Evolutionary conservation across 495 filamentous ascomycete genomes (phyloP), one percentile per base, ranked within the genome.

Genomic region (Mycothermus thermophilus): DNA sequence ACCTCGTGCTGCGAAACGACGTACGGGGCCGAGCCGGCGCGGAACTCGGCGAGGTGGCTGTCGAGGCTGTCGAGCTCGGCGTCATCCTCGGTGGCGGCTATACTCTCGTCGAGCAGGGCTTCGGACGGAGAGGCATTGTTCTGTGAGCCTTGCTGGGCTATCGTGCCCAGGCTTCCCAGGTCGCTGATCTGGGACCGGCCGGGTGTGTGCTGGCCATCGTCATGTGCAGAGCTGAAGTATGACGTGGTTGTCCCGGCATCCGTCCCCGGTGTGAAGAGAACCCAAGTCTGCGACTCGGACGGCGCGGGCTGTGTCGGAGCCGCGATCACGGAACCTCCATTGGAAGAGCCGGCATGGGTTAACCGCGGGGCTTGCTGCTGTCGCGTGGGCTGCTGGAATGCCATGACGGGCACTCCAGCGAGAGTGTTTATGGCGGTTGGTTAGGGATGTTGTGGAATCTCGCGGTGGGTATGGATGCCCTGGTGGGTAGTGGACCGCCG

Each of bases 11-110:
- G 44, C 17, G 48, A 46, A 6, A 6, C 22, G 10, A 59, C 59
- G 20, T 69, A 64, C 35, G 69, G 57, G 36, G 72, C 57, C 20
- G 78, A 75, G 1, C 72, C 72, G 34, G 67, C 71, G 37, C 79
- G 71, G 51, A 97, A 93, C 33, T 83, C 79, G 36, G 90, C 77
- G 14, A 95, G 64, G 34, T 87, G 84, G 42, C 86, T 83, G 52
- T 93, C 87, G 39, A 94, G 63, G 51, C 85, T 95, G 45, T 95
- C 88, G 28, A 93, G 63, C 56, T 94, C 84, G 48, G 66, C 73
- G 41, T 86, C 81, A 15, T 75, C 72, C 21, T 83, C 80, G 16
- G 72, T 64, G 17, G 69, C 58, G 31, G n/a, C n/a, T n/a, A n/a
- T n/a, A n/a, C n/a, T n/a, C n/a, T 64, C 65, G 9, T 74, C 63